phyloP scores from a whole-genome alignment of 139 green algal genomes.

The Dunaliella primolecta region DNA sequence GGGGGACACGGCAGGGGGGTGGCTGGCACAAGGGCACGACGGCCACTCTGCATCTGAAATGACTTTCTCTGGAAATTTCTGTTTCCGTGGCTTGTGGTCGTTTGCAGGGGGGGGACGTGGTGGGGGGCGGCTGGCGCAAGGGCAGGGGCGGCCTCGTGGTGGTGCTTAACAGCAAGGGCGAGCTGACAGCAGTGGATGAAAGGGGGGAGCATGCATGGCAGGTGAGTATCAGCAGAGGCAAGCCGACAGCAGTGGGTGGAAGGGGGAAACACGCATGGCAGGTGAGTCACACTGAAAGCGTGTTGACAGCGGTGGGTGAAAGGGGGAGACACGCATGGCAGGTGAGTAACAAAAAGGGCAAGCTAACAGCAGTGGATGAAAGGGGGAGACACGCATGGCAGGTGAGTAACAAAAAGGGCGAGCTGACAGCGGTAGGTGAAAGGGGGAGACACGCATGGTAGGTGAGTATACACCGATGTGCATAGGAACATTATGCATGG shows the following conservation, averaged over 20 bases:
- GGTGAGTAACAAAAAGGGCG: constrained; percentile 27
- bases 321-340: not conserved
- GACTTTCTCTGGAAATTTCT: no score
- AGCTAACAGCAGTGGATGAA: constrained; percentile 46
- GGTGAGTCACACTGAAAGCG: constrained; percentile 39
- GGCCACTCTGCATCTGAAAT: no score
- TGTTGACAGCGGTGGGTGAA: constrained; percentile 45
- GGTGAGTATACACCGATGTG: no score
- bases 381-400: not conserved
- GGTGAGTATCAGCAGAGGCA: constrained; percentile 68
- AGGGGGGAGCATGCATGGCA: constrained; percentile 60
- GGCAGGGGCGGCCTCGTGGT: constrained; percentile 43
- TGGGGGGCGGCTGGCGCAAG: constrained; percentile 40
- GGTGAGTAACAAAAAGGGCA: constrained; percentile 27
- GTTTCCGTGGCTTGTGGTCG: no score
- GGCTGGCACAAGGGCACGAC: no score
- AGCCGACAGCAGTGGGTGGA: constrained; percentile 65
- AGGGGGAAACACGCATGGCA: constrained; percentile 60
- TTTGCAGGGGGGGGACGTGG: not conserved
- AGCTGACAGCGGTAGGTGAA: constrained; percentile 45
- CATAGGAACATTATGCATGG: no score
- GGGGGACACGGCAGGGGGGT: no score
- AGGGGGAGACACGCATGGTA: not conserved
- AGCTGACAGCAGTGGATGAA: constrained; percentile 66
- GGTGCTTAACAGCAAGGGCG: constrained; percentile 76